Evolutionary conservation across 1,284 basidiomycete species (phyloP).

Genomic region (Cutaneotrichosporon arboriforme): DNA sequence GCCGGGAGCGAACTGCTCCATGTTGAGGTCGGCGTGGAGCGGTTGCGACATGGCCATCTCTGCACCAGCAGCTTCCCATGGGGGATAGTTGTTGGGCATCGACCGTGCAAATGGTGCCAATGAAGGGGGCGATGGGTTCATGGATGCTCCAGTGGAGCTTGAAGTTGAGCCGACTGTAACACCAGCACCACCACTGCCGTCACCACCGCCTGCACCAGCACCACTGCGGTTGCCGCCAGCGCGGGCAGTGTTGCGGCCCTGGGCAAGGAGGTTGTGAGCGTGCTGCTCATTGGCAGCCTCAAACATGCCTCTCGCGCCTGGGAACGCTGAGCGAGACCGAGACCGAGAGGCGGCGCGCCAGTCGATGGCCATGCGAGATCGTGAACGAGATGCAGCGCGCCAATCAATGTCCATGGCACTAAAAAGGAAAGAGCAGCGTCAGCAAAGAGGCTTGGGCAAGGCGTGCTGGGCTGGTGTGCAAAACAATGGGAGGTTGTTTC

Average conservation of each 20-base stretch:
- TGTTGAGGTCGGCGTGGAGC: conserved; percentile 17
- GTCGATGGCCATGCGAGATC: conserved; percentile 73
- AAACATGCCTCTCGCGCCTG: conserved; percentile 36
- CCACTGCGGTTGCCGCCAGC: too few species aligned
- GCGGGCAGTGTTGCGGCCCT: conserved; percentile 4
- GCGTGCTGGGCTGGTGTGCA: neutral
- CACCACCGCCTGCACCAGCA: too few species aligned
- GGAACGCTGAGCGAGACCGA: conserved; percentile 43
- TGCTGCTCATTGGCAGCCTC: conserved; percentile 44
- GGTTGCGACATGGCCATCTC: conserved; percentile 25
- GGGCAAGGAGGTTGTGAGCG: conserved; percentile 49
- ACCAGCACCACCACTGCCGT: conserved; percentile 8
- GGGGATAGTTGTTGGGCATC: conserved; percentile 22
- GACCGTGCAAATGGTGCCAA: conserved; percentile 19
- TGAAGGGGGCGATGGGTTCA: conserved; percentile 18
- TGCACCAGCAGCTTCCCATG: conserved; percentile 14
- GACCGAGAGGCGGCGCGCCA: conserved; percentile 51
- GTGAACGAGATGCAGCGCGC: conserved; percentile 83
- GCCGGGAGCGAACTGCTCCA: conserved; percentile 18
- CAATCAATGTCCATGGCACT: conserved; percentile 72
- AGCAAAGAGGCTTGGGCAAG: neutral
- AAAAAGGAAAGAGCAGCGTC: conserved; percentile 1
- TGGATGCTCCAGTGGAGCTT: conserved; percentile 53
- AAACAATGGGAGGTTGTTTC: neutral
- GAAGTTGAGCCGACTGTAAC: conserved; percentile 1